Conservation (phyloP, 1,139 yeast genomes). For the Pichia sp. region DNA sequence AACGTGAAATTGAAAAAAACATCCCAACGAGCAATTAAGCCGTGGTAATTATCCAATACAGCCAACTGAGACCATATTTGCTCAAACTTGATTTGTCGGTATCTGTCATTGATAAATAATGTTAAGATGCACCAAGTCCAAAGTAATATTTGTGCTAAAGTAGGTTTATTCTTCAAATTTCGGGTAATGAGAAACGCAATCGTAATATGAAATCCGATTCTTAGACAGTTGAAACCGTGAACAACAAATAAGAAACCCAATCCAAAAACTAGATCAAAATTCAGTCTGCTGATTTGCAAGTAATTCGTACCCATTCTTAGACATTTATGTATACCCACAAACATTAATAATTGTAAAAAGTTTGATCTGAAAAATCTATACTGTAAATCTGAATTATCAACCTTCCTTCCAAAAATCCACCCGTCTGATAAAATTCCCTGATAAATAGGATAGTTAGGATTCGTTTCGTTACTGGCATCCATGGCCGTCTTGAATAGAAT, state of each 20-base stretch:
- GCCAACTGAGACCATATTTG: slow-evolving; percentile 29
- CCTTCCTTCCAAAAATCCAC: slow-evolving; percentile 75
- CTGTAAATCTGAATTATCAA: slow-evolving; percentile 86
- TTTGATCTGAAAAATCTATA: slow-evolving; percentile 83
- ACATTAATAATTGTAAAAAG: slow-evolving; percentile 48
- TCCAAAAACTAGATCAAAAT: slow-evolving; percentile 71
- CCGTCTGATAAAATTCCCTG: slow-evolving; percentile 54
- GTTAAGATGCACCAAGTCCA: slow-evolving; percentile 79
- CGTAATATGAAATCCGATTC: slow-evolving; percentile 49
- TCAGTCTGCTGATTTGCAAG: slow-evolving; percentile 30
- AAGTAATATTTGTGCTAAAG: slow-evolving; percentile 31
- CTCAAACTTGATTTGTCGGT: slow-evolving; percentile 46
- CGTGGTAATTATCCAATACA: slow-evolving; percentile 55
- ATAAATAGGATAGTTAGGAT: slow-evolving; percentile 66
- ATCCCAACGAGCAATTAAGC: slow-evolving; percentile 88
- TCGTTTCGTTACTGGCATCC: slow-evolving; percentile 69
- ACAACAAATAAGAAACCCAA: slow-evolving; percentile 58
- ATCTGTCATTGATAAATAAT: slow-evolving; percentile 68
- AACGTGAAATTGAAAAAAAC: slow-evolving; percentile 87
- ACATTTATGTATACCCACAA: slow-evolving; percentile 45
- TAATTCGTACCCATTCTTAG: slow-evolving; percentile 34
- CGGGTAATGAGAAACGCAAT: slow-evolving; percentile 50
- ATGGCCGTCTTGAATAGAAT: slow-evolving; percentile 74
- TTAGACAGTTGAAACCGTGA: slow-evolving; percentile 70
- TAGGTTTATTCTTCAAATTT: slow-evolving; percentile 21